Evolutionary conservation across 23 red algal genomes (phyloP), one percentile per base, ranked within the genome.

Genomic region (Cyanidiococcus yangmingshanensis): DNA sequence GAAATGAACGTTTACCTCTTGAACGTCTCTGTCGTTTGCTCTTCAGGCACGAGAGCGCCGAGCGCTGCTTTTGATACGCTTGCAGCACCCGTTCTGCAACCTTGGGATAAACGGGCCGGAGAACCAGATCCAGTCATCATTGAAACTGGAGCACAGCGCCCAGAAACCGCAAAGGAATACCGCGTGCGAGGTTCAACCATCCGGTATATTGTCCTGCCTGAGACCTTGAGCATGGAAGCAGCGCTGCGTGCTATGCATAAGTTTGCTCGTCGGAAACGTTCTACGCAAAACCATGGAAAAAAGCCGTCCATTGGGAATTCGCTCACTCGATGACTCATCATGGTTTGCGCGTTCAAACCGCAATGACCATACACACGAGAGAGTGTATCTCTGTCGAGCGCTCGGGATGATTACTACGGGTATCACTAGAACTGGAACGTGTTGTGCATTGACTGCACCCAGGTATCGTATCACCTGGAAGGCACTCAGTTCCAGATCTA

Each of bases 131-230:
- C 63, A 12, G 3, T 29, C 7, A 29, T 29, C 32, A 35, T 71
- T 2, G 32, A 29, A 27, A 7, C 3, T 71, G 12, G 32, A 7
- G 27, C 7, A 27, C 63, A 71, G 12, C n/a, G 16, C 12, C 21
- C 7, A 7, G 12, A 71, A 25, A 35, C 7, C 3, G n/a, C 63
- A 29, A 35, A 30, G 7, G 63, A 71, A 35, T 71, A 32, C 27
- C 63, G 63, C 3, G 27, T 71, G 12, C 63, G 63, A 7, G 63
- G 63, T 3, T 71, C 63, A 7, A 71, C 63, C 12, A 30, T 71
- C 32, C 63, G 63, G 7, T 71, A 71, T 35, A 71, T 71, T 29
- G 27, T 71, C 27, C 63, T 71, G 63, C 63, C 63, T 29, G 63
- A 71, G 63, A 3, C n/a, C 7, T 25, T 71, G 63, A 71, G 32